Base-by-base conservation (phyloP, 768 basidiomycete genomes). In the Omphalotus guepiniiformis region DNA sequence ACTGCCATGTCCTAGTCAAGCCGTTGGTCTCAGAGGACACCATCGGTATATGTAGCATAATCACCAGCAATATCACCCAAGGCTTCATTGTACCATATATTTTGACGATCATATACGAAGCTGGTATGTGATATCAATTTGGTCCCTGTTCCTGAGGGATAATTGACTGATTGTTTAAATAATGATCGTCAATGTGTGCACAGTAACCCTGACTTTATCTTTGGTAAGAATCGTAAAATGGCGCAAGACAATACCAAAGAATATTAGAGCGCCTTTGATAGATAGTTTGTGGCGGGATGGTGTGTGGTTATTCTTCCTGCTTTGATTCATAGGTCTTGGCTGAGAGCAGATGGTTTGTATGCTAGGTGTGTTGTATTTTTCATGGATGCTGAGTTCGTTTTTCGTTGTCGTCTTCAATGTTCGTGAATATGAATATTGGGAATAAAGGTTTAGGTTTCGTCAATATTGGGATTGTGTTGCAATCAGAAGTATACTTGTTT, bases 231-330 rank as follows among this genome's bases (percentile, higher is more conserved):
- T 57, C 5, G 35, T 55, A 16, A 49, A 40, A 18, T 57, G 54
- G 54, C 48, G 52, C 4, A 25, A 35, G 28, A 42, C 45, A 16
- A 57, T 53, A 9, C 53, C 55, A 9, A 28, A 34, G 16, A 39
- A 35, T 8, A 29, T 57, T 23, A 54, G 56, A 15, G 48, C 53
- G 18, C 54, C 56, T 6, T 38, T 57, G 1, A 40, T 51, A 8
- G 54, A 55, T 37, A 43, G 49, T 27, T 35, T 57, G 11, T 57
- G 56, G 56, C 42, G 48, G 40, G 54, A 57, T 38, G 56, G 56
- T 57, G 18, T 27, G 53, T 43, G 12, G 19, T 9, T n/a, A 18
- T 16, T n/a, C 16, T 13, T 35, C 25, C 25, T 39, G 12, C 18
- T 32, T 23, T 4, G 13, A 28, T 21, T 6, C 13, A 25, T 42